Base-by-base conservation (phyloP, 1,139 yeast species). In the Lodderomyces margitis region DNA sequence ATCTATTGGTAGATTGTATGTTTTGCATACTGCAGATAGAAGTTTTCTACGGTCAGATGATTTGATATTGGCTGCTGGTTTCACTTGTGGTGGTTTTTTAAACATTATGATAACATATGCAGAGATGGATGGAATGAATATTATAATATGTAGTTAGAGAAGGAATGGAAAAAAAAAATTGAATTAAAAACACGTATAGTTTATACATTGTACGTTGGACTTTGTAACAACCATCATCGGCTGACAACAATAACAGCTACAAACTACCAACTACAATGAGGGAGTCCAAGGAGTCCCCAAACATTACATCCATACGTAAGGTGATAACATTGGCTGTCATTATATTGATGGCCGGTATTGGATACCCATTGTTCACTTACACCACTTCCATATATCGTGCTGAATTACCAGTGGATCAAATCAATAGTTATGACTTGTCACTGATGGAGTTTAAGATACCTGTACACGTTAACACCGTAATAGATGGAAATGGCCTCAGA, bases 321-420 rank as follows among this genome's bases (percentile, higher is more conserved):
- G 21, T 51, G 21, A 43, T 55, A 3, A 51, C 58, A 4, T 21
- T 67, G 1, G 51, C 78, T 3, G 73, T 80, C 36, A 50, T 71
- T 1, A 52, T 73, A 5, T 59, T 60, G 30, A 57, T 62, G 34
- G 14, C 37, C 5, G 43, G 53, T 3, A 51, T 86, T n/a, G 96
- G 96, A 1, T 56, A 81, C 15, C 96, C 96, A 2, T 60, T 87
- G 48, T 88, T 92, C 83, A 64, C 72, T 44, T 59, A 64, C 37
- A 78, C 95, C 28, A 87, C 96, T 4, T 72, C 81, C 16, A 80
- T 87, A 8, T 79, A 85, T 54, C 71, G 96, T 46, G 94, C 95
- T 0, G 79, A 80, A 21, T 67, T 89, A 39, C 95, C 95, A 4
- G 61, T 70, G 9, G 70, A 68, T 6, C 72, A 74, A 44, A 78